Conservation (phyloP, 2,329 filamentous ascomycete species). For the Aspergillus arachidicola region DNA sequence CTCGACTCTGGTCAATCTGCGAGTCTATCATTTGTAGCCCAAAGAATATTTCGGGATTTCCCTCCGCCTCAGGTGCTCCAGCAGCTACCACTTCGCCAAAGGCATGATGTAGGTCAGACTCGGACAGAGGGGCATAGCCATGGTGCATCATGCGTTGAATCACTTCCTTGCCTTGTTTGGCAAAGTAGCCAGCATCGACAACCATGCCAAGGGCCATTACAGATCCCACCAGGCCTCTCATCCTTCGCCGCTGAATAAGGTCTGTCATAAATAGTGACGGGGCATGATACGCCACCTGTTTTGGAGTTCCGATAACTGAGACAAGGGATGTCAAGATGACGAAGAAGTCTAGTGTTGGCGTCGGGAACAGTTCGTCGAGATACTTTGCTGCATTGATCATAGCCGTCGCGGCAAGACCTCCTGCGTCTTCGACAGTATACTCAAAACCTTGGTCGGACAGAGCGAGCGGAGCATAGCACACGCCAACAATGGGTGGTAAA, state of each 20-base stretch:
- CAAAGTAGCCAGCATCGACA: neutral
- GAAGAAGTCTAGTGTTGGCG: neutral
- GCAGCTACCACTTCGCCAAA: neutral
- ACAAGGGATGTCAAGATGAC: neutral
- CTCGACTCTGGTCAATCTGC: neutral
- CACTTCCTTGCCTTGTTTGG: neutral
- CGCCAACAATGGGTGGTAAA: neutral
- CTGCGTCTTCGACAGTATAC: neutral
- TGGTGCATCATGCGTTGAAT: neutral
- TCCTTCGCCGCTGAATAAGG: neutral
- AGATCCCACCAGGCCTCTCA: neutral
- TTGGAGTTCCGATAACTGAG: neutral
- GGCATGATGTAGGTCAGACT: neutral
- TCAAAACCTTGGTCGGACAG: neutral
- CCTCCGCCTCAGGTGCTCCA: neutral
- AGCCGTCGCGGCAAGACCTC: neutral
- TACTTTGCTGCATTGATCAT: neutral
- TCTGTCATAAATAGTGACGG: neutral
- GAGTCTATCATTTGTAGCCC: neutral
- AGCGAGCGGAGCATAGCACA: conserved; percentile 1
- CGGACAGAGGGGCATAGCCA: neutral
- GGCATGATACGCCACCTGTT: neutral
- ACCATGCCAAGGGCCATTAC: neutral
- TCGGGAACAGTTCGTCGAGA: neutral
- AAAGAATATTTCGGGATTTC: neutral